A percentile compares a stretch with the other conserved stretches of the same genome.
These are phyloP conservation scores for Choiromyces venosus DNA, from an alignment of 495 filamentous ascomycete species.

Conservation along the genomic window DNA sequence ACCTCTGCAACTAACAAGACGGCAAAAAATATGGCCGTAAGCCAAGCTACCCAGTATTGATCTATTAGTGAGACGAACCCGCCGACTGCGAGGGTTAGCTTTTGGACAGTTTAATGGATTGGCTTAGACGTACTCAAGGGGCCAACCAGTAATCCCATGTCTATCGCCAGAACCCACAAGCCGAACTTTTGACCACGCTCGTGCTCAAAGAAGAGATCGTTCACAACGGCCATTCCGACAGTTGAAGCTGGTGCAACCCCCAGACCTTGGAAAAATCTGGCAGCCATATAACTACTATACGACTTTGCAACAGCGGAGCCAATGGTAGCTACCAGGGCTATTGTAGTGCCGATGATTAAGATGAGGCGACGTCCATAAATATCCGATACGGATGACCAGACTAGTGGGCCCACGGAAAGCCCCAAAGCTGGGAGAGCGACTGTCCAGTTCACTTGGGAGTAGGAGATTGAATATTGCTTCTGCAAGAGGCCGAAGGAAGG, in stretches of 20 bases:
- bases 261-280: conserved; percentile 59
- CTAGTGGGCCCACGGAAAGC: conserved; percentile 53
- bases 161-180: conserved; percentile 57
- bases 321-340: conserved; percentile 53
- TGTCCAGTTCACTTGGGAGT: conserved; percentile 59
- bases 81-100: conserved; percentile 46
- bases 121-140: conserved; percentile 45
- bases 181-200: conserved; percentile 59
- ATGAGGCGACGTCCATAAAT: conserved; percentile 55
- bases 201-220: conserved; percentile 57
- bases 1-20: conserved; percentile 51
- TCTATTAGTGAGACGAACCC: conserved; percentile 53
- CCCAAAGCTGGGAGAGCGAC: conserved; percentile 59
- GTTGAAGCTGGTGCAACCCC: conserved; percentile 56
- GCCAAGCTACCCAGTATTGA: conserved; percentile 56
- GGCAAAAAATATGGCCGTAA: conserved; percentile 55
- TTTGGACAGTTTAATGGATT: neutral
- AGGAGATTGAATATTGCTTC: conserved; percentile 48
- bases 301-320: conserved; percentile 49
- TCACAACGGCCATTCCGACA: conserved; percentile 57
- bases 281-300: conserved; percentile 54
- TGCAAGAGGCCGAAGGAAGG: conserved; percentile 55
- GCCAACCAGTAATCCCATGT: conserved; percentile 54
- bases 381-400: conserved; percentile 56
- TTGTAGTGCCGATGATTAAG: conserved; percentile 52